A percentile compares a stretch with the other conserved stretches of the same genome.
These are phyloP conservation scores for Ceratocystis harringtonii DNA, from an alignment of 2,329 filamentous ascomycete genomes.

Conservation along the genomic window DNA sequence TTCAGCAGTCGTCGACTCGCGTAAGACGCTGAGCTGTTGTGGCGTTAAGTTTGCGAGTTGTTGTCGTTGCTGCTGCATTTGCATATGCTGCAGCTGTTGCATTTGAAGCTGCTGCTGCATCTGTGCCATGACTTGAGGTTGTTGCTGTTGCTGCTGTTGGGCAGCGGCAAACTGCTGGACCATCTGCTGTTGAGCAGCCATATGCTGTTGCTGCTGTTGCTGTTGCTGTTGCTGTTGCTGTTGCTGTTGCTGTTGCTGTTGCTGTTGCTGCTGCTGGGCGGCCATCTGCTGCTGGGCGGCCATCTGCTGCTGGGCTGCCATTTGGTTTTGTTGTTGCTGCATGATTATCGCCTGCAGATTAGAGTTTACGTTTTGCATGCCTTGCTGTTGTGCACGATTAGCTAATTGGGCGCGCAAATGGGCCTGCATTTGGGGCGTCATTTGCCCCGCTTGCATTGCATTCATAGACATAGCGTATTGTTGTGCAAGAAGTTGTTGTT, in stretches of 20 bases:
- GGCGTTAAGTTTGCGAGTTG: slow-evolving; percentile 23
- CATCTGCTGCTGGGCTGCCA: slow-evolving; percentile 33
- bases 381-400: slow-evolving; percentile 10
- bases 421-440: slow-evolving; percentile 17
- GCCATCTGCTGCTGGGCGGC: slow-evolving; percentile 22
- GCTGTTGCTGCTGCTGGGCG: slow-evolving; percentile 23
- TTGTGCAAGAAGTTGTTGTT: slow-evolving; percentile 18
- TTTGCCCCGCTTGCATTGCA: slow-evolving; percentile 18
- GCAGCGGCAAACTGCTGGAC: slow-evolving; percentile 21
- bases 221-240: slow-evolving; percentile 24
- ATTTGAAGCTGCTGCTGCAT: slow-evolving; percentile 13
- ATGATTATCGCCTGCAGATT: slow-evolving; percentile 24
- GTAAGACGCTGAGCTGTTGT: slow-evolving; percentile 19
- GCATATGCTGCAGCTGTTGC: slow-evolving; percentile 23
- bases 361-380: not conserved
- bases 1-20: slow-evolving; percentile 24
- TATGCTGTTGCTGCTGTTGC: slow-evolving; percentile 26
- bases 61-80: slow-evolving; percentile 24
- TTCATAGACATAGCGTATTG: slow-evolving; percentile 8
- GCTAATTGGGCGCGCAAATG: not conserved
- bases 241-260: slow-evolving; percentile 25
- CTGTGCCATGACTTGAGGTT: slow-evolving; percentile 16
- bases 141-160: slow-evolving; percentile 24
- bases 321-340: slow-evolving; percentile 28
- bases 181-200: slow-evolving; percentile 34